Evolutionary conservation across 2,329 filamentous ascomycete genomes (phyloP).

Genomic region (Talaromyces verruculosus): DNA sequence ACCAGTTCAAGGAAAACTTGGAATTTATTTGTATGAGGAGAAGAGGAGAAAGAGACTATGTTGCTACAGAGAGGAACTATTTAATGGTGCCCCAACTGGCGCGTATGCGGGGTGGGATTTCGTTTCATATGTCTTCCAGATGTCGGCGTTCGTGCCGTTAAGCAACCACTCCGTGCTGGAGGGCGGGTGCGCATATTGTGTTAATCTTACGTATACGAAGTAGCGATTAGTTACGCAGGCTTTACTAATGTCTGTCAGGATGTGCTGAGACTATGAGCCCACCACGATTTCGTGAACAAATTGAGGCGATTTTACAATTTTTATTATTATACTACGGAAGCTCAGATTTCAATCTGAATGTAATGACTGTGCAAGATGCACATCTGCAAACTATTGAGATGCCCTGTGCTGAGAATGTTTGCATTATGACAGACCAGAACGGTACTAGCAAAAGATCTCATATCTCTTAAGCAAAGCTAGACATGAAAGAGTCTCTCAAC

Average conservation of each 20-base stretch:
- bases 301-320: neutral
- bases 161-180: no score
- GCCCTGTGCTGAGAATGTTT: neutral
- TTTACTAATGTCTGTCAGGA: neutral
- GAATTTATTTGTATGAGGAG: neutral
- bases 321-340: neutral
- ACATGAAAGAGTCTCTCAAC: neutral
- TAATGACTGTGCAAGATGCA: no score
- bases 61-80: neutral
- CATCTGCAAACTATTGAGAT: neutral
- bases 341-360: neutral
- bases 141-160: no score
- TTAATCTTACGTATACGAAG: neutral
- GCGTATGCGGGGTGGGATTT: no score
- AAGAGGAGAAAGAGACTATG: neutral
- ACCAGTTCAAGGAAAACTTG: neutral
- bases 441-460: neutral
- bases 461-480: neutral
- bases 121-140: no score
- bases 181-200: neutral
- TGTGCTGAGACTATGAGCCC: neutral
- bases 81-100: neutral
- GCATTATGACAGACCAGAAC: neutral
- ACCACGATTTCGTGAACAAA: neutral
- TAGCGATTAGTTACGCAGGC: neutral